phyloP scores from a whole-genome alignment of 768 basidiomycete species.

The Kwoniella europaea region DNA sequence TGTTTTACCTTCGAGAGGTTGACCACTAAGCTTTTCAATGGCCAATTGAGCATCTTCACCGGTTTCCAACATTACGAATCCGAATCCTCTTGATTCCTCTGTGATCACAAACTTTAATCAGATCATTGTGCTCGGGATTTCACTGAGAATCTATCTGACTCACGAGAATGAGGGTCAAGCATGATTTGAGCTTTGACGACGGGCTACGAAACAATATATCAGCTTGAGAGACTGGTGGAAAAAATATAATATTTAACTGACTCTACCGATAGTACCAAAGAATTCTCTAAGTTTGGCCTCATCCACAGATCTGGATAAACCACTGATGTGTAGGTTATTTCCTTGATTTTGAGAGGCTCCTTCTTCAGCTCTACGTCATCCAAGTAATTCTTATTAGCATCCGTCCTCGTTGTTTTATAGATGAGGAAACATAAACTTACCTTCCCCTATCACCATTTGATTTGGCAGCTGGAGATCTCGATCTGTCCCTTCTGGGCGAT shows the following conservation, averaged over 20 bases:
- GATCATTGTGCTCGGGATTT: not conserved
- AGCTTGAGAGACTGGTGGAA: not conserved
- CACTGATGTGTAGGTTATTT: conserved; percentile 71
- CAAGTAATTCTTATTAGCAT: not conserved
- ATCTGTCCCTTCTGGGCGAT: conserved; percentile 80
- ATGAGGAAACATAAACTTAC: conserved; percentile 26
- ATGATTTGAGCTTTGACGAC: conserved; percentile 69
- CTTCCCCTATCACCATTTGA: conserved; percentile 66
- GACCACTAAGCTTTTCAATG: conserved; percentile 78
- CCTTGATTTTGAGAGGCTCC: conserved; percentile 62
- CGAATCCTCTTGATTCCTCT: conserved; percentile 72
- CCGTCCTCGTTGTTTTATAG: not conserved
- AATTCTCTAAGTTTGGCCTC: conserved; percentile 84
- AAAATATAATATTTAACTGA: conserved; percentile 58
- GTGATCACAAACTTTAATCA: not conserved
- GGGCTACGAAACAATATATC: conserved; percentile 58
- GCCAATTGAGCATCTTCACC: conserved; percentile 89
- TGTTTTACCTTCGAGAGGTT: conserved; percentile 84
- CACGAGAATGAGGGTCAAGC: conserved; percentile 70
- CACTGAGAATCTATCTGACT: conserved; percentile 48
- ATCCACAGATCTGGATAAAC: conserved; percentile 69
- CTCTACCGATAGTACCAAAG: conserved; percentile 86
- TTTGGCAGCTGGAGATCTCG: conserved; percentile 60
- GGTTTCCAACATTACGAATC: conserved; percentile 86
- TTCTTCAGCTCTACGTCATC: conserved; percentile 8